Conservation (phyloP, 2,329 filamentous ascomycete species). For the Aspergillus pseudoviridinutans region DNA sequence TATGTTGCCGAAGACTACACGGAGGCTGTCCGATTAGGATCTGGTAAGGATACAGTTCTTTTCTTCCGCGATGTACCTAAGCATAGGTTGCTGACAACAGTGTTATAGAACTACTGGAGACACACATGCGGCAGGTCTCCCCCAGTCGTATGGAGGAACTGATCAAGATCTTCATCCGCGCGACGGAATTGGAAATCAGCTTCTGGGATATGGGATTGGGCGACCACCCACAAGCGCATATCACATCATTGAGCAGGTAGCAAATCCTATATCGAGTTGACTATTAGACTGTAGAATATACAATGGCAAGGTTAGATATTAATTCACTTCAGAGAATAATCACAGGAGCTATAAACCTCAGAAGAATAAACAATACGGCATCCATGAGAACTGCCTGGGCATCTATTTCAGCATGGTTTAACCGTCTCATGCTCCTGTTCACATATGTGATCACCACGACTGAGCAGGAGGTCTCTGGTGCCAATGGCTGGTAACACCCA, state of each 20-base stretch:
- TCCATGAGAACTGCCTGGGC: no score
- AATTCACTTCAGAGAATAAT: no score
- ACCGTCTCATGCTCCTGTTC: no score
- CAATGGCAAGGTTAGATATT: neutral
- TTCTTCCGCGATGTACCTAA: neutral
- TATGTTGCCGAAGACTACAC: constrained; percentile 79
- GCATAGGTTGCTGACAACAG: constrained; percentile 6
- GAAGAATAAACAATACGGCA: no score
- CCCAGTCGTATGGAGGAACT: constrained; percentile 74
- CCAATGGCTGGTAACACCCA: no score
- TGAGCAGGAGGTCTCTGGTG: no score
- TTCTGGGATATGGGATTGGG: constrained; percentile 69
- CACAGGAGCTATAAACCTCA: no score
- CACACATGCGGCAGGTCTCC: constrained; percentile 68
- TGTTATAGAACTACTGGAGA: constrained; percentile 65
- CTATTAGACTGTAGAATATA: neutral
- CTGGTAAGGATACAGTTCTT: constrained; percentile 48
- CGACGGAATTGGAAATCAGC: constrained; percentile 72
- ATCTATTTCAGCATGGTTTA: no score
- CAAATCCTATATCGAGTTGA: neutral
- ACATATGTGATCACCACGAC: no score
- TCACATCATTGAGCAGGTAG: neutral
- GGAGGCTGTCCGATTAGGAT: constrained; percentile 66
- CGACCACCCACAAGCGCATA: neutral
- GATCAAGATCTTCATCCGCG: constrained; percentile 77